Conservation (phyloP, 1,284 basidiomycete genomes). For the Agaricales sp. region DNA sequence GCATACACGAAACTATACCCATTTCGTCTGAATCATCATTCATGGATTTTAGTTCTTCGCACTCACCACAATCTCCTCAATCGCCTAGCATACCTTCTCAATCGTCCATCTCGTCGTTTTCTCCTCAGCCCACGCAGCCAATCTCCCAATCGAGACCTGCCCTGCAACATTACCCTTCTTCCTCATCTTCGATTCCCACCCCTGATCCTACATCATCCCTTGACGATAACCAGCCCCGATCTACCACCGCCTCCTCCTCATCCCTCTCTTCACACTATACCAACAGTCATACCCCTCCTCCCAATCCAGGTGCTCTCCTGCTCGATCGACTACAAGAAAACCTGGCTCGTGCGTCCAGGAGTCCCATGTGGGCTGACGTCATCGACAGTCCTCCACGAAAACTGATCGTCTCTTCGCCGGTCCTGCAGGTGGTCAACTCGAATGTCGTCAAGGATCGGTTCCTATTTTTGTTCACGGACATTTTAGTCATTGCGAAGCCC, state of each 20-base stretch:
- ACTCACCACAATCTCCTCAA: constrained; percentile 20
- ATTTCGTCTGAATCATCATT: constrained; percentile 38
- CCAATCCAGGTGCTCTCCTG: constrained; percentile 18
- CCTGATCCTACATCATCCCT: constrained; percentile 14
- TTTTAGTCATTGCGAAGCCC: constrained; percentile 81
- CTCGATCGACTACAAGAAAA: constrained; percentile 64
- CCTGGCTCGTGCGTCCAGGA: constrained; percentile 48
- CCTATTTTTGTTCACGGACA: constrained; percentile 91
- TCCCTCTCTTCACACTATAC: constrained; percentile 36
- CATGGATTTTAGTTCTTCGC: constrained; percentile 20
- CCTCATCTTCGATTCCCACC: background rate
- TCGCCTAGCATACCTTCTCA: constrained; percentile 23
- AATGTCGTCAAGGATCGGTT: constrained; percentile 95
- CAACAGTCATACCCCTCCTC: constrained; percentile 13
- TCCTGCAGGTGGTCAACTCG: constrained; percentile 88
- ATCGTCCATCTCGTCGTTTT: constrained; percentile 4
- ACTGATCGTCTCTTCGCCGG: constrained; percentile 75
- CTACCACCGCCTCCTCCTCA: constrained; percentile 34
- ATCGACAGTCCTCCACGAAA: constrained; percentile 83
- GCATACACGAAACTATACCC: constrained; percentile 18
- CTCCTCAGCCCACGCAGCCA: background rate
- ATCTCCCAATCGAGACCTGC: background rate
- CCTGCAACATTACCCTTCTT: background rate
- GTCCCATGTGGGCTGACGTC: constrained; percentile 49
- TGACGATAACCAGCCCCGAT: constrained; percentile 25